phyloP scores from a whole-genome alignment of 441 rosid genomes.

The Erodium chrysanthum region DNA sequence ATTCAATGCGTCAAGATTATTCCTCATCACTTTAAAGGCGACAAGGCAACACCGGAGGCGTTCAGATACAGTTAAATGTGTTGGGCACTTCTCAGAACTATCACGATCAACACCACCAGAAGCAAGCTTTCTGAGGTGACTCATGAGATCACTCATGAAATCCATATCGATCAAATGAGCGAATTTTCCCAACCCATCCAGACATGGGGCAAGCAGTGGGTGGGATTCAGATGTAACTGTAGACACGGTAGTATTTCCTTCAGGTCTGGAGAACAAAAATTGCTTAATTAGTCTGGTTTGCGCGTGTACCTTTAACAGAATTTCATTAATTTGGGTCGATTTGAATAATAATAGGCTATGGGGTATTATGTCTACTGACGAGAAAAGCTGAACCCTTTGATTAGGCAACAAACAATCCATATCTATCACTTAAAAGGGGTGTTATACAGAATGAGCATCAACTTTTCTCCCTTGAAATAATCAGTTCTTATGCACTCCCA shows the following conservation, averaged over 20 bases:
- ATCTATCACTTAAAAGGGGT: too few relatives aligned
- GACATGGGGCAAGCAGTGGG: conserved; percentile 72
- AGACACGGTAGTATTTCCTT: conserved; percentile 27
- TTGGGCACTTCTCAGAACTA: conserved; percentile 24
- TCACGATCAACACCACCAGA: conserved; percentile 34
- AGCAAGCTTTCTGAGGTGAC: conserved; percentile 76
- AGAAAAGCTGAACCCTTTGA: neutral
- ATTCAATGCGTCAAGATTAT: conserved; percentile 83
- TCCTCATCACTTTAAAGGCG: conserved; percentile 92
- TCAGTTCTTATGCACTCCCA: too few relatives aligned
- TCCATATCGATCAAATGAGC: conserved; percentile 77
- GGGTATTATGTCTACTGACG: neutral
- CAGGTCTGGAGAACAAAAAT: conserved; percentile 35
- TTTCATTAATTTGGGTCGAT: neutral
- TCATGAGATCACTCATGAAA: conserved; percentile 87
- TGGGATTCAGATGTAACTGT: conserved; percentile 36
- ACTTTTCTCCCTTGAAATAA: too few relatives aligned
- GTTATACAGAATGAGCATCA: too few relatives aligned
- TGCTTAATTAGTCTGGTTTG: neutral
- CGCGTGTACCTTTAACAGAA: neutral
- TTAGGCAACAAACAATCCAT: neutral
- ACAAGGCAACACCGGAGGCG: conserved; percentile 80
- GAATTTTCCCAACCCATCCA: conserved; percentile 77
- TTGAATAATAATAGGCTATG: neutral
- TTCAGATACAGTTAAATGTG: conserved; percentile 51